These are phyloP conservation scores for Cladophialophora psammophila DNA, from an alignment of 2,329 filamentous ascomycete species.

Conservation along the genomic window DNA sequence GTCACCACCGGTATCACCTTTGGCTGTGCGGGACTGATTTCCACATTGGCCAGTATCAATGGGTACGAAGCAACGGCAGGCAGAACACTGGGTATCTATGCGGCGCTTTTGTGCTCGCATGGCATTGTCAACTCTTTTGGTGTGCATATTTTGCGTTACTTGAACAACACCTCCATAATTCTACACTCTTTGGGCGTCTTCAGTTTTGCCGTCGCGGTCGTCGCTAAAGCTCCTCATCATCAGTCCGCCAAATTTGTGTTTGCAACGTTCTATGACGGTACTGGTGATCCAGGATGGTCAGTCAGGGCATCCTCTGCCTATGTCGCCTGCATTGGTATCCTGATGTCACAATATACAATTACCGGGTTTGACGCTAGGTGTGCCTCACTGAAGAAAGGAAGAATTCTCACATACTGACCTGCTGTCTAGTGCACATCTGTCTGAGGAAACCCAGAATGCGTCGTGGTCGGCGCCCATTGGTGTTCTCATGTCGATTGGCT, in stretches of 20 bases:
- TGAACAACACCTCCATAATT: constrained; percentile 65
- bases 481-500: constrained; percentile 64
- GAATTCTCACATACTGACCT: not conserved
- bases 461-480: constrained; percentile 65
- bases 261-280: constrained; percentile 61
- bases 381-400: not conserved
- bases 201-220: constrained; percentile 62
- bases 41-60: constrained; percentile 55
- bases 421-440: constrained; percentile 57
- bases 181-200: constrained; percentile 63
- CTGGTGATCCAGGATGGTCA: constrained; percentile 62
- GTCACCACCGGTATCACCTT: constrained; percentile 60
- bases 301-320: constrained; percentile 62
- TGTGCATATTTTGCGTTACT: constrained; percentile 61
- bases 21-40: constrained; percentile 56
- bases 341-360: constrained; percentile 64
- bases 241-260: constrained; percentile 65
- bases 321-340: constrained; percentile 61
- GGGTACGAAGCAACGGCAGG: constrained; percentile 54
- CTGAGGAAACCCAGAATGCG: constrained; percentile 65
- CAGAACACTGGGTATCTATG: constrained; percentile 66
- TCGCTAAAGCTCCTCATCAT: constrained; percentile 65
- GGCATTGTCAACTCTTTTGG: constrained; percentile 66
- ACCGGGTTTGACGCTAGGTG: constrained; percentile 46
- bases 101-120: constrained; percentile 63